Conservation (phyloP, 2,329 filamentous ascomycete genomes). For the Colletotrichum brevisporum region DNA sequence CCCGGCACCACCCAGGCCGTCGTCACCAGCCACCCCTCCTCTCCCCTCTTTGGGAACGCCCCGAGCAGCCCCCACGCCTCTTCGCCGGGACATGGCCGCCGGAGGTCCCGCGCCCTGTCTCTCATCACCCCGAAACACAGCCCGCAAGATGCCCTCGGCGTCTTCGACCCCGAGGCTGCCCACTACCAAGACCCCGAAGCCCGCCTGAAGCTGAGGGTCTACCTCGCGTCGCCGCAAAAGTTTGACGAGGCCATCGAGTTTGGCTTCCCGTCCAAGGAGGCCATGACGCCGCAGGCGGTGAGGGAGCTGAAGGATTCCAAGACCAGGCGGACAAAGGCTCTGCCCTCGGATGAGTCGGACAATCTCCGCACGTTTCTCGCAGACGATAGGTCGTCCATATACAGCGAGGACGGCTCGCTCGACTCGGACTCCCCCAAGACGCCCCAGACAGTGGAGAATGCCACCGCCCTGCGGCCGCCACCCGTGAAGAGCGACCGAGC, state of each 20-base stretch:
- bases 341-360: conserved; percentile 57
- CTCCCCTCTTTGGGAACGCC: conserved; percentile 45
- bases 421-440: conserved; percentile 74
- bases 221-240: conserved; percentile 90
- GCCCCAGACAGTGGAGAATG: conserved; percentile 63
- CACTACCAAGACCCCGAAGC: conserved; percentile 95
- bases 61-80: conserved; percentile 29
- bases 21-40: conserved; percentile 40
- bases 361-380: conserved; percentile 70
- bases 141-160: conserved; percentile 60
- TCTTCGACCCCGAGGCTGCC: conserved; percentile 79
- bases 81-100: conserved; percentile 56
- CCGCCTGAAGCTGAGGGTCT: conserved; percentile 86
- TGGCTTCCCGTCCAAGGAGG: conserved; percentile 81
- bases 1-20: conserved; percentile 60
- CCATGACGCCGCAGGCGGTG: conserved; percentile 50
- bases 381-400: conserved; percentile 70
- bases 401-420: conserved; percentile 68
- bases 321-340: conserved; percentile 25
- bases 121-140: conserved; percentile 65
- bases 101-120: conserved; percentile 69
- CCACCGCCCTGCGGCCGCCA: conserved; percentile 48
- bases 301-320: conserved; percentile 47
- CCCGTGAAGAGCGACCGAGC: conserved; percentile 42
- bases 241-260: conserved; percentile 97